Conservation (phyloP, 768 basidiomycete genomes). For the Myochromella boudieri region DNA sequence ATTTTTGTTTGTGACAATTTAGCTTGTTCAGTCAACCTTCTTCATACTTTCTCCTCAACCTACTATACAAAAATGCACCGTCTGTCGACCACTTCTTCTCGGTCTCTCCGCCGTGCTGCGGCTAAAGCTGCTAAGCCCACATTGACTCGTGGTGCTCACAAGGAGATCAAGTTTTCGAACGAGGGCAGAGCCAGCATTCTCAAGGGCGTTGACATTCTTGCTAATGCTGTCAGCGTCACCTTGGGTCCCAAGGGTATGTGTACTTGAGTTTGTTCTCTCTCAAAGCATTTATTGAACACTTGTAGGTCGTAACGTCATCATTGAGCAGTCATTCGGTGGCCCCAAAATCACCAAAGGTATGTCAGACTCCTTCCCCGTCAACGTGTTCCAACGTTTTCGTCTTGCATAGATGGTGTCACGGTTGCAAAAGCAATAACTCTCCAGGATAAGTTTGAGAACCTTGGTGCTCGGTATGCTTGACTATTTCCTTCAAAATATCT, state of each 20-base stretch:
- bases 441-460: constrained; percentile 98
- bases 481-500: background rate
- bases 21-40: background rate
- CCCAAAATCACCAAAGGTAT: constrained; percentile 95
- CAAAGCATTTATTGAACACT: constrained; percentile 10
- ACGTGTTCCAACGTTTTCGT: constrained; percentile 7
- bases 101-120: constrained; percentile 68
- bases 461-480: constrained; percentile 83
- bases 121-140: constrained; percentile 54
- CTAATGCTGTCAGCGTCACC: constrained; percentile 95
- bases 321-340: constrained; percentile 88
- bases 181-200: constrained; percentile 92
- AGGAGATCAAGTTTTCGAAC: constrained; percentile 97
- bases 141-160: constrained; percentile 75
- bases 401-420: constrained; percentile 85
- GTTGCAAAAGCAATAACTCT: constrained; percentile 94
- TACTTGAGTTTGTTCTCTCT: background rate
- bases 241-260: constrained; percentile 89
- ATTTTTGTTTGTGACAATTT: background rate
- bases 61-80: constrained; percentile 58
- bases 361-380: constrained; percentile 19
- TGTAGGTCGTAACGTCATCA: constrained; percentile 94
- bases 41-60: background rate
- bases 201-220: constrained; percentile 94
- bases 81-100: constrained; percentile 64